Base-by-base conservation (phyloP, 495 filamentous ascomycete species). In the Paragyromitra xinjiangensis region DNA sequence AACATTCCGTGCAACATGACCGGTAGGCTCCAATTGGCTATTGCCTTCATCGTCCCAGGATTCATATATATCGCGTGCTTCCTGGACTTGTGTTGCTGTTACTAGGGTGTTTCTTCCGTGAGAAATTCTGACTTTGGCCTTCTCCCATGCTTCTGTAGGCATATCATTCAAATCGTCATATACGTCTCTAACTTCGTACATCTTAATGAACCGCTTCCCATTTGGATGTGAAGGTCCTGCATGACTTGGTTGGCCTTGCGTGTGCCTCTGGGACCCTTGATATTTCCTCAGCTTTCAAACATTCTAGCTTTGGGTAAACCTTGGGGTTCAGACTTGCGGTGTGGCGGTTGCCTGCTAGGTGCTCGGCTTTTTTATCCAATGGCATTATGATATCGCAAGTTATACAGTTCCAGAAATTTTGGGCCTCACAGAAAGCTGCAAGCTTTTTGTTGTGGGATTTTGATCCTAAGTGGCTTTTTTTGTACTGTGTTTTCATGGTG, bases 51-150 rank as follows among this genome's bases (percentile, higher is more conserved):
- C 7, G 12, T 14, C 51, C 53, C 51, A 69, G 8, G 51, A 26
- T 29, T 59, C 51, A 34, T 58, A 69, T 34, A 71, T 16, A 40
- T 63, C 29, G n/a, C 69, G 66, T 14, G 42, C 40, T 44, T 26
- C 58, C n/a, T 71, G 56, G n/a, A 63, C 58, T 19, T 71, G 40
- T 19, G 22, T 26, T 12, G 66, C 66, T 4, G 66, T 71, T 40
- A 40, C 69, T 16, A 71, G 50, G 14, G 69, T 51, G 29, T 51
- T 44, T n/a, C 26, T 63, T 39, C 58, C 58, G 11, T 16, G 4
- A 0, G 67, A 26, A 37, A 70, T 14, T 14, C 19, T 42, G 14
- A 70, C 8, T 39, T 16, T 16, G 0, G 69, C 67, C 0, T n/a
- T 8, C 19, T 70, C 39, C 67, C 55, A 70, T 24, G 34, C 44